Evolutionary conservation across 108 stramenopile species (phyloP), one percentile per base, ranked within the genome.

Genomic region (Nitzschia inconspicua): DNA sequence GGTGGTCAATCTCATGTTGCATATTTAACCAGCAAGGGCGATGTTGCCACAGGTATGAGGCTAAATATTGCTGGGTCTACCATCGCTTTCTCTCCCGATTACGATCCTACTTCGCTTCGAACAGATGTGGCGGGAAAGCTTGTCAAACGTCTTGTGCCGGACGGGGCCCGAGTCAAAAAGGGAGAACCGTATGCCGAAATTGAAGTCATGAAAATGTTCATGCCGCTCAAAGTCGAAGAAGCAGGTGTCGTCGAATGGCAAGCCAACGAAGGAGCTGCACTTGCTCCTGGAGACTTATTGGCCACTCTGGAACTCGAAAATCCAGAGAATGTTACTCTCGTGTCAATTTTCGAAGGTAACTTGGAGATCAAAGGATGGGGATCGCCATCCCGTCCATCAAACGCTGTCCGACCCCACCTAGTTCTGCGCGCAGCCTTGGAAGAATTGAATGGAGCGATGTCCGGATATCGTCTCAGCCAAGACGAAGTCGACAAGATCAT

Each of bases 151-250:
- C 83, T 99, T 31, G 95, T 97, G 31, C 77, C 88, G 3, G 95
- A 98, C 57, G 95, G 95, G 14, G 66, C 93, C n/a, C 85, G 83
- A 43, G 81, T 96, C 4, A 84, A 85, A 55, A 91, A 93, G 66
- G 95, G 96, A 0, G 82, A 91, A 43, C 67, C 83, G 2, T 99
- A 96, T 60, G 95, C 88, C 31, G 97, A 99, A 77, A 91, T 99
- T 27, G 98, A 99, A 73, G 98, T 98, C 18, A 99, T 99, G 98
- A 99, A 99, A 74, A 99, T 99, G 98, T 98, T 97, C 85, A 94
- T 99, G 97, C 96, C 96, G n/a, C 88, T 99, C 23, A 80, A 78
- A 60, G 97, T 97, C 0, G 93, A 85, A 42, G 99, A 98, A 71
- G 46, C 91, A 22, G 99, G 99, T 28, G 62, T 96, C 22, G 74